Evolutionary conservation across 495 filamentous ascomycete genomes (phyloP), one percentile per base, ranked within the genome.

Genomic region (Penicillium salamii): DNA sequence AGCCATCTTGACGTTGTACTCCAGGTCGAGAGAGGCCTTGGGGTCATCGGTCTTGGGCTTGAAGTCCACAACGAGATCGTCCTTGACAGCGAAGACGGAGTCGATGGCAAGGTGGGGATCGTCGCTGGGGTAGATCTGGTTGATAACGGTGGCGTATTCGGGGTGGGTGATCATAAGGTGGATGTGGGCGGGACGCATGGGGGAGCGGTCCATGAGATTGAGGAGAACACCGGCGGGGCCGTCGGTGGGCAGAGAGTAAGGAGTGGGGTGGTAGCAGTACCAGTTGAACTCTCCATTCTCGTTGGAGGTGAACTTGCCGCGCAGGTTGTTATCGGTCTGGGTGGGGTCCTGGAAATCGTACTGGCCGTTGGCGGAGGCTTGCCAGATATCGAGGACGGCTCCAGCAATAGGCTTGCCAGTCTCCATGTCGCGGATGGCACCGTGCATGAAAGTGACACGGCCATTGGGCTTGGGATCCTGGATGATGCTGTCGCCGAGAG

Each of bases 301-400:
- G 73, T 93, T 82, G 55, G 83, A 79, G 55, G 76, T 79, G 79
- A 90, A 91, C 73, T 91, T 91, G 64, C 89, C 89, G 44, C 89
- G 79, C 19, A 92, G 78, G 77, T 92, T 92, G 79, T 87, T 89
- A 66, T 85, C 83, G 37, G 72, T 68, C 78, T 92, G 88, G 29
- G 82, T 74, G 31, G 86, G 83, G 69, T 91, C 89, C 72, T 93
- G 89, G 83, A 90, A 90, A 67, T 93, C 89, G 79, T 93, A 93
- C 63, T 87, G 81, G 61, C 87, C 88, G 75, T 91, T 93, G 69
- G 87, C 77, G 6, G 81, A 86, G 33, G 87, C 87, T 65, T 93
- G 87, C 89, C 89, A 93, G 75, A 91, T 85, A 66, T 93, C 89
- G 62, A 92, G 80, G 46, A 87, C 83, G 59, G 86, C 88, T 58